Conservation (phyloP, 768 basidiomycete genomes). For the Kwoniella sp. region DNA sequence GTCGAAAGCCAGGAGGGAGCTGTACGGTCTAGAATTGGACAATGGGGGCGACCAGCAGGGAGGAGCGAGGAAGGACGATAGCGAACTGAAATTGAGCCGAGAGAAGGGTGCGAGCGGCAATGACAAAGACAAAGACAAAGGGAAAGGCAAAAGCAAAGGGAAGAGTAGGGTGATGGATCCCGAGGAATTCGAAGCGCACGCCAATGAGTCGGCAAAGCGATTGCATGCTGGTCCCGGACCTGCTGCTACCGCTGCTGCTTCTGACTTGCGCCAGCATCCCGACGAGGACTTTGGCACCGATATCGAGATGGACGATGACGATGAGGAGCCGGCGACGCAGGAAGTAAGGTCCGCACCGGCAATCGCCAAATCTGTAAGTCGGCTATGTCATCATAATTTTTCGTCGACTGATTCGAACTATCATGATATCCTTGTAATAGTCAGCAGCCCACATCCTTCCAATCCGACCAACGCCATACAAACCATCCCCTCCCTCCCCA, state of each 20-base stretch:
- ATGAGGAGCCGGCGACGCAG: constrained; percentile 1
- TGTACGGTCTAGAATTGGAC: constrained; percentile 32
- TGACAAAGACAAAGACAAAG: constrained; percentile 27
- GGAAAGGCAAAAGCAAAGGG: constrained; percentile 32
- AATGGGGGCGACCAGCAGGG: background rate
- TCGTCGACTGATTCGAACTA: background rate
- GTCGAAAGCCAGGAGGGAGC: constrained; percentile 36
- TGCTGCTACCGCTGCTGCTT: constrained; percentile 3
- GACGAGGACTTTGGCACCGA: constrained; percentile 5
- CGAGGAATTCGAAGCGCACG: constrained; percentile 23
- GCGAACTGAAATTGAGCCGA: too few species aligned
- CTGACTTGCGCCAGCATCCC: background rate
- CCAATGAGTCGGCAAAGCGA: constrained; percentile 9
- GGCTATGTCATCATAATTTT: too few species aligned
- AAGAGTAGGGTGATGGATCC: constrained; percentile 14
- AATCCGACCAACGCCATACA: constrained; percentile 8
- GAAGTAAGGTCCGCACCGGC: background rate
- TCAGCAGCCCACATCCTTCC: background rate
- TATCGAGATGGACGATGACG: constrained; percentile 15
- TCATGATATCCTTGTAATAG: background rate
- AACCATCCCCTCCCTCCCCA: constrained; percentile 4
- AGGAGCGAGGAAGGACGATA: constrained; percentile 1
- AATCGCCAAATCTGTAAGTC: constrained; percentile 2
- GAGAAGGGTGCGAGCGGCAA: constrained; percentile 17
- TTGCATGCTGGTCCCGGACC: background rate